Evolutionary conservation across 306 rosid genomes (phyloP).

Genomic region (Cicer pinnatifidum): DNA sequence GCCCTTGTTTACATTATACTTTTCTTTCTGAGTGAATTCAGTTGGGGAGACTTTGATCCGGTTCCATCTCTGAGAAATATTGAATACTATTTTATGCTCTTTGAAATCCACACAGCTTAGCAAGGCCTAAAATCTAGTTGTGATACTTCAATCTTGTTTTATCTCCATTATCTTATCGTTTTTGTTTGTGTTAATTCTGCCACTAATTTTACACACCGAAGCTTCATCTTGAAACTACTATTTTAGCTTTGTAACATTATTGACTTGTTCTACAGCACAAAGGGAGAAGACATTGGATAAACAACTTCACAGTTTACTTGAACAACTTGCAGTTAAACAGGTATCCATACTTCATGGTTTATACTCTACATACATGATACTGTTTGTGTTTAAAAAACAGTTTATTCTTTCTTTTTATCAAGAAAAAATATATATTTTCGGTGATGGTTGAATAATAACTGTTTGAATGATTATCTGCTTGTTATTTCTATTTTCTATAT

Average conservation of each 20-base stretch:
- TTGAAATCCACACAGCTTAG: slow-evolving; percentile 3
- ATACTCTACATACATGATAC: background rate
- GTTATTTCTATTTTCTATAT: background rate
- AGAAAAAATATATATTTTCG: background rate
- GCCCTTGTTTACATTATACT: background rate
- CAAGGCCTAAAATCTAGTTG: background rate
- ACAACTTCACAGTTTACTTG: slow-evolving; percentile 86
- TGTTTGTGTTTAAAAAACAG: slow-evolving; percentile 5
- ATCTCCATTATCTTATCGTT: background rate
- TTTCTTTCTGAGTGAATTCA: background rate
- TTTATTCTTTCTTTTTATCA: background rate
- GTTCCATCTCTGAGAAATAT: background rate
- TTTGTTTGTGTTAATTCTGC: slow-evolving; percentile 10
- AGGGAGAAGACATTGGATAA: slow-evolving; percentile 87
- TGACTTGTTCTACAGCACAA: slow-evolving; percentile 66
- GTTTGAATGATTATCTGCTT: slow-evolving; percentile 34
- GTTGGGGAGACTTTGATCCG: slow-evolving; percentile 3
- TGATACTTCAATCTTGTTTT: background rate
- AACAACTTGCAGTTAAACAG: slow-evolving; percentile 87
- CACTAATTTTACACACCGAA: background rate
- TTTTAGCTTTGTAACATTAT: slow-evolving; percentile 27
- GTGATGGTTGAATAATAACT: slow-evolving; percentile 35
- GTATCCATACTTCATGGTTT: slow-evolving; percentile 44
- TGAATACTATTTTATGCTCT: slow-evolving; percentile 20
- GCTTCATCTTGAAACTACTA: slow-evolving; percentile 33